Percentiles rank a stretch among this genome's conserved stretches.
These are phyloP conservation scores for Carex parvula DNA, from an alignment of 176 grass and related monocot genomes.

Conservation along the genomic window DNA sequence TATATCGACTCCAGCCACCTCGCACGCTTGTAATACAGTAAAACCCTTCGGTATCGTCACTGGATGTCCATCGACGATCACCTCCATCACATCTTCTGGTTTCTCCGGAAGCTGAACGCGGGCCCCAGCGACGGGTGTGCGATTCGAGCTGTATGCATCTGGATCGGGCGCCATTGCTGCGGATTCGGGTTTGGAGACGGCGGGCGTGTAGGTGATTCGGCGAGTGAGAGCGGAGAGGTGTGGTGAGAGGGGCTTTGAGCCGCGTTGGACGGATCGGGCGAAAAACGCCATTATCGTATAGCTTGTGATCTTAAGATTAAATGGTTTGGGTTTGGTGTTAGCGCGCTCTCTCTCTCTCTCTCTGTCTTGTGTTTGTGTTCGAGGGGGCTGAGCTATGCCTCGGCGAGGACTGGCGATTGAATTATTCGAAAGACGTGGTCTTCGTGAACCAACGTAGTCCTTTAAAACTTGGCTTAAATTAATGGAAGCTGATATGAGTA, in stretches of 20 bases:
- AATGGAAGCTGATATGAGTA: too few relatives aligned
- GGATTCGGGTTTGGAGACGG: slow-evolving; percentile 49
- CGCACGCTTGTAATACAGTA: slow-evolving; percentile 95
- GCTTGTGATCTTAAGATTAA: slow-evolving; percentile 1
- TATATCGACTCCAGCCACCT: slow-evolving; percentile 93
- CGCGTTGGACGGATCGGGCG: slow-evolving; percentile 57
- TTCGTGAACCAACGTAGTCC: neutral
- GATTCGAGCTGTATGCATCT: slow-evolving; percentile 29
- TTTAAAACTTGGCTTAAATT: too few relatives aligned
- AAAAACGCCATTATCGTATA: slow-evolving; percentile 62
- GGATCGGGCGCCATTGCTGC: slow-evolving; percentile 44
- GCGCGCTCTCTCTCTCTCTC: neutral
- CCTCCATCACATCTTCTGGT: slow-evolving; percentile 85
- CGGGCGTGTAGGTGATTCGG: slow-evolving; percentile 71
- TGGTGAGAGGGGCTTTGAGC: slow-evolving; percentile 39
- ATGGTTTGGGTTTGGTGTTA: slow-evolving; percentile 5
- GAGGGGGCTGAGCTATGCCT: neutral
- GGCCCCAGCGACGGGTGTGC: slow-evolving; percentile 64
- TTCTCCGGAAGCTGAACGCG: slow-evolving; percentile 53
- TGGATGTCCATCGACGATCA: slow-evolving; percentile 88
- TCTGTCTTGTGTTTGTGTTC: neutral
- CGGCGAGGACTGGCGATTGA: neutral
- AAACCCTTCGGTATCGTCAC: slow-evolving; percentile 96
- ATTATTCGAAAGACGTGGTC: slow-evolving; percentile 4
- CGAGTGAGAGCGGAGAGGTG: slow-evolving; percentile 33